Percentiles rank a stretch among this genome's conserved stretches.
Evolutionary conservation across 495 filamentous ascomycete genomes (phyloP).

Genomic region (Saxophila tyrrhenica): DNA sequence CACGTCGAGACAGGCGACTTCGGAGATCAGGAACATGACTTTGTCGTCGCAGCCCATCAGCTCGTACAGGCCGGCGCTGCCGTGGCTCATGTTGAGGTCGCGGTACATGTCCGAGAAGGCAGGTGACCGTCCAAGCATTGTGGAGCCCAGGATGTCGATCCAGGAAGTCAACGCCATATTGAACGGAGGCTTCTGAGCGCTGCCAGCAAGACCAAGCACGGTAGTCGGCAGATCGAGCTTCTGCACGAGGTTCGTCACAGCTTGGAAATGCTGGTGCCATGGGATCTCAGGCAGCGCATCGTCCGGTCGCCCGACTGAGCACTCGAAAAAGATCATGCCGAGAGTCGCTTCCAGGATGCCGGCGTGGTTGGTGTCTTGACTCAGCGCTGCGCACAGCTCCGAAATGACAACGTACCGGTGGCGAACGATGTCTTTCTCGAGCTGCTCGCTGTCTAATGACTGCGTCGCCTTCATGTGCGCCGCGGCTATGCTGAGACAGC

Average conservation of each 20-base stretch:
- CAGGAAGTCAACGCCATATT: constrained; percentile 91
- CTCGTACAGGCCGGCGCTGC: constrained; percentile 69
- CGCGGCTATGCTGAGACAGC: constrained; percentile 90
- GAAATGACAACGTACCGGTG: constrained; percentile 84
- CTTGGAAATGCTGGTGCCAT: constrained; percentile 95
- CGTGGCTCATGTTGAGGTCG: constrained; percentile 66
- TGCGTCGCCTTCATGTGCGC: constrained; percentile 80
- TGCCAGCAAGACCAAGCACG: constrained; percentile 44
- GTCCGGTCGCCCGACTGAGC: constrained; percentile 74
- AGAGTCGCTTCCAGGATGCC: constrained; percentile 88
- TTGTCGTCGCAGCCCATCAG: constrained; percentile 97
- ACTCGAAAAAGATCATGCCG: constrained; percentile 96
- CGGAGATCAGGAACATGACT: constrained; percentile 96
- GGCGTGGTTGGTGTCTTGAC: constrained; percentile 66
- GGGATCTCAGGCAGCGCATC: constrained; percentile 87
- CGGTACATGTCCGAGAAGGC: constrained; percentile 86
- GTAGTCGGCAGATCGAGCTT: constrained; percentile 66
- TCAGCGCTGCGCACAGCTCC: constrained; percentile 72
- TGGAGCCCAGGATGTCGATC: constrained; percentile 94
- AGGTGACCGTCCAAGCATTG: constrained; percentile 78
- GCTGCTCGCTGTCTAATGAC: constrained; percentile 56
- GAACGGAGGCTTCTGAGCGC: constrained; percentile 60
- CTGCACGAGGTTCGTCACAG: constrained; percentile 67
- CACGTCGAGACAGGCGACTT: constrained; percentile 89
- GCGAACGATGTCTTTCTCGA: constrained; percentile 86